Evolutionary conservation across 805 yeast species (phyloP), one percentile per base, ranked within the genome.

Genomic region (Wickerhamomyces subpelliculosus): DNA sequence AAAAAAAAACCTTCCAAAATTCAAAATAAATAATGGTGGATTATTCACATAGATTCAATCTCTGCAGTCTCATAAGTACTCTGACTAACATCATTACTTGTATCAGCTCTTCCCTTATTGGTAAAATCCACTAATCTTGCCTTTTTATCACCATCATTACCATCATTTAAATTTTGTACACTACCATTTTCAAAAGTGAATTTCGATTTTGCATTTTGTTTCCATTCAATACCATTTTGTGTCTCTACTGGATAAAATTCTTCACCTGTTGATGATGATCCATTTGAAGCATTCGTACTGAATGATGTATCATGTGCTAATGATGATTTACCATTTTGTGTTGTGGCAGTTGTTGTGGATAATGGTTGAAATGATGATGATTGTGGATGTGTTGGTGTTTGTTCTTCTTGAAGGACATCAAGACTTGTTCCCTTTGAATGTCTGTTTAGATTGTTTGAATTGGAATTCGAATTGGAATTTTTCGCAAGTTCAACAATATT

Each of bases 51-150:
- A n/a, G n/a, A 54, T 35, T 52, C 58, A 37, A 61, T 58, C 37
- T 58, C 58, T 13, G 61, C 59, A 19, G 57, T 43, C 28, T 52
- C 53, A 32, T 47, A 51, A 23, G 48, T 43, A 4, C 54, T 43
- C 12, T 44, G 40, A 6, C 45, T 57, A 10, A 54, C 40, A 20
- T 58, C 61, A 22, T 52, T 56, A 8, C 56, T 63, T 17, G 60
- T 52, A 36, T 61, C 58, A 21, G 61, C 52, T 22, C 55, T 56
- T 28, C 62, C 58, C 27, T 51, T 56, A 40, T 62, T 52, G 16
- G 55, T 54, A 33, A 66, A 54, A 25, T 57, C 58, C 11, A 60
- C 65, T 35, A 68, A 43, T 39, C 62, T 58, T 18, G 69, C 70
- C 27, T 58, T 54, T 2, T 53, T 39, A 17, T 8, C 14, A 12